phyloP scores from a whole-genome alignment of 768 basidiomycete genomes.

The Collybia mongolica region DNA sequence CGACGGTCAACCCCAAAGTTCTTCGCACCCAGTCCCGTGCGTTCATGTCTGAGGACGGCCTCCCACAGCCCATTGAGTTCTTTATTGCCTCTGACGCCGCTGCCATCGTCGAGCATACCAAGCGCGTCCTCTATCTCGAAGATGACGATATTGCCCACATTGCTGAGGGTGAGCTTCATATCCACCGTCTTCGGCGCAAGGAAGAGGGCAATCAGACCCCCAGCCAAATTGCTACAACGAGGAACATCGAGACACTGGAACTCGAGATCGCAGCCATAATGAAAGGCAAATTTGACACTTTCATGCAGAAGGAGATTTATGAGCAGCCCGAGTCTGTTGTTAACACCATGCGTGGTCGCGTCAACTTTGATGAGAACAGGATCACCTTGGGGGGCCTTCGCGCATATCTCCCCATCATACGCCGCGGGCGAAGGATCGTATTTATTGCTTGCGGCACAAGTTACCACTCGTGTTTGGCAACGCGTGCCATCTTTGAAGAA shows the following conservation, averaged over 20 bases:
- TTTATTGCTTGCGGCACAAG: slow-evolving; percentile 99
- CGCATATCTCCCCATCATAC: slow-evolving; percentile 93
- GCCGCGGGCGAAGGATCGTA: slow-evolving; percentile 90
- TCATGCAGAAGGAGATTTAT: slow-evolving; percentile 99
- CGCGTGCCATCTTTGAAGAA: slow-evolving; percentile 97
- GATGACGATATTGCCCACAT: slow-evolving; percentile 99
- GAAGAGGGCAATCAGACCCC: slow-evolving; percentile 67
- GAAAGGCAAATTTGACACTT: slow-evolving; percentile 99
- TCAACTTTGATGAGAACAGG: slow-evolving; percentile 92
- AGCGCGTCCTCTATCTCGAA: slow-evolving; percentile 97
- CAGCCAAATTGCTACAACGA: slow-evolving; percentile 67
- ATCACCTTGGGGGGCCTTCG: slow-evolving; percentile 96
- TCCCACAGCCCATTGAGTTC: slow-evolving; percentile 98
- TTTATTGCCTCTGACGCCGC: slow-evolving; percentile 98
- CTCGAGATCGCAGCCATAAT: slow-evolving; percentile 99
- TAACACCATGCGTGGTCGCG: slow-evolving; percentile 99
- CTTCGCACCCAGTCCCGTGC: slow-evolving; percentile 94
- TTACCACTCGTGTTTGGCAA: slow-evolving; percentile 96
- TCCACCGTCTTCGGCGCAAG: slow-evolving; percentile 93
- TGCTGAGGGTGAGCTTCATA: slow-evolving; percentile 94
- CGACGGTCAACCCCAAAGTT: slow-evolving; percentile 68
- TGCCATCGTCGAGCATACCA: slow-evolving; percentile 98
- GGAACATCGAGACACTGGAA: slow-evolving; percentile 97
- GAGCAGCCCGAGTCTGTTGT: slow-evolving; percentile 99
- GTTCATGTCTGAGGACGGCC: slow-evolving; percentile 98